Percentiles rank a stretch among this genome's conserved stretches.
Evolutionary conservation across 371 early-diverging fungal genomes (phyloP).

Genomic region (Umbelopsis sp.): DNA sequence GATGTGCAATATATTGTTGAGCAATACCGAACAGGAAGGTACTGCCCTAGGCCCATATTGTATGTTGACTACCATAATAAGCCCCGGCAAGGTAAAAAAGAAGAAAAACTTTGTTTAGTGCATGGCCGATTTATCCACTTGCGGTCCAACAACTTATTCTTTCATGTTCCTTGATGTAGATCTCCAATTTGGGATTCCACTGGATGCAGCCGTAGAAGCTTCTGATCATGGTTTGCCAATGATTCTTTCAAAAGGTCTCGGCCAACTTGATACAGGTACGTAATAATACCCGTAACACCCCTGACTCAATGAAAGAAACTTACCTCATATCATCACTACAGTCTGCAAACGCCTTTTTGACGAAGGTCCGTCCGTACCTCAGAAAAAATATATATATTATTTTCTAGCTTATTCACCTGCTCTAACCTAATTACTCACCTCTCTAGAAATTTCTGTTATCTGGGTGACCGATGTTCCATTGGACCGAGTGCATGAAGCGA

Average conservation of each 20-base stretch:
- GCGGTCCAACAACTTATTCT: neutral
- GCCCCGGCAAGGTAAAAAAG: conserved; percentile 51
- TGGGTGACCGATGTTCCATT: conserved; percentile 68
- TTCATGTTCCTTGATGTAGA: conserved; percentile 34
- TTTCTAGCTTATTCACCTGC: neutral
- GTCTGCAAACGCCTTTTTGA: conserved; percentile 31
- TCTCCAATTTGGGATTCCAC: conserved; percentile 75
- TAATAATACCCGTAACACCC: neutral
- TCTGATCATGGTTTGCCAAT: conserved; percentile 62
- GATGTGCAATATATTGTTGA: conserved; percentile 73
- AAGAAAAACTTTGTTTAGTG: neutral
- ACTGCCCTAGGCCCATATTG: conserved; percentile 63
- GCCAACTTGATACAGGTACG: conserved; percentile 44
- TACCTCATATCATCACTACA: conserved; percentile 10
- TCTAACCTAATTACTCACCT: neutral
- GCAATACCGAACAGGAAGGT: conserved; percentile 70
- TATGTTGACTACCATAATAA: conserved; percentile 64
- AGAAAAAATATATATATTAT: neutral
- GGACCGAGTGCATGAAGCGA: conserved; percentile 62
- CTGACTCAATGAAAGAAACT: neutral
- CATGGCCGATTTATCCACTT: neutral
- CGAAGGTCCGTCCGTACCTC: conserved; percentile 38
- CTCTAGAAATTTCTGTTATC: conserved; percentile 14
- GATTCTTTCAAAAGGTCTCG: conserved; percentile 57
- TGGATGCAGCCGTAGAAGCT: conserved; percentile 65